These are phyloP conservation scores for Conticribra guillardii DNA, from an alignment of 108 stramenopile genomes.

Conservation along the genomic window DNA sequence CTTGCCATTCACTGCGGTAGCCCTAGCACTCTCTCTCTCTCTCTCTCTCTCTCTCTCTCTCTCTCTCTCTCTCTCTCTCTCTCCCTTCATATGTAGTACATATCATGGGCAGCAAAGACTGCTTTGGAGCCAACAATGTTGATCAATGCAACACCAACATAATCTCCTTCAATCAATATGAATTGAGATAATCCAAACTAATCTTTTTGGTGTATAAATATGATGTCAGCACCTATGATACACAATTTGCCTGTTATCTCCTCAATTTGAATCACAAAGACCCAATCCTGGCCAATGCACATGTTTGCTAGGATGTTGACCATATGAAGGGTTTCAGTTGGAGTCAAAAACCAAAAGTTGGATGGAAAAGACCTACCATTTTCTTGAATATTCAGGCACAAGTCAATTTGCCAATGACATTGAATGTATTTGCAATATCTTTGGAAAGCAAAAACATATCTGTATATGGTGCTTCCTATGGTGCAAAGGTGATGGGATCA, in stretches of 20 bases:
- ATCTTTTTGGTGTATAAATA: constrained; percentile 5
- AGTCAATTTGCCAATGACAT: constrained; percentile 13
- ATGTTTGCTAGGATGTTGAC: constrained; percentile 9
- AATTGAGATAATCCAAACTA: not conserved
- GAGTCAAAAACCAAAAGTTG: not conserved
- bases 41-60: too few relatives aligned
- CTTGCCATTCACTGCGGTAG: constrained; percentile 20
- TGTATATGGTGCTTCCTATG: constrained; percentile 8
- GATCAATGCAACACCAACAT: constrained; percentile 15
- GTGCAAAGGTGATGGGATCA: constrained; percentile 13
- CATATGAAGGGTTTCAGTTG: constrained; percentile 7
- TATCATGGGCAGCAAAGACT: not conserved
- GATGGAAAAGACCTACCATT: constrained; percentile 1
- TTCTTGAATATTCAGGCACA: constrained; percentile 18
- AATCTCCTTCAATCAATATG: constrained; percentile 9
- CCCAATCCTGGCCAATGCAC: not conserved
- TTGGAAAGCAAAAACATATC: constrained; percentile 15
- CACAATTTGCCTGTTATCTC: not conserved
- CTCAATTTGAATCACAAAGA: constrained; percentile 10
- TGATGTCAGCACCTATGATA: not conserved
- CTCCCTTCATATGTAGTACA: too few relatives aligned
- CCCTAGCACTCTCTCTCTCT: constrained; percentile 1
- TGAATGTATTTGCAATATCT: constrained; percentile 1
- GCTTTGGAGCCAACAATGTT: not conserved
- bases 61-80: too few relatives aligned